phyloP scores from a whole-genome alignment of 2,329 filamentous ascomycete species.

The Alternaria incomplexa region DNA sequence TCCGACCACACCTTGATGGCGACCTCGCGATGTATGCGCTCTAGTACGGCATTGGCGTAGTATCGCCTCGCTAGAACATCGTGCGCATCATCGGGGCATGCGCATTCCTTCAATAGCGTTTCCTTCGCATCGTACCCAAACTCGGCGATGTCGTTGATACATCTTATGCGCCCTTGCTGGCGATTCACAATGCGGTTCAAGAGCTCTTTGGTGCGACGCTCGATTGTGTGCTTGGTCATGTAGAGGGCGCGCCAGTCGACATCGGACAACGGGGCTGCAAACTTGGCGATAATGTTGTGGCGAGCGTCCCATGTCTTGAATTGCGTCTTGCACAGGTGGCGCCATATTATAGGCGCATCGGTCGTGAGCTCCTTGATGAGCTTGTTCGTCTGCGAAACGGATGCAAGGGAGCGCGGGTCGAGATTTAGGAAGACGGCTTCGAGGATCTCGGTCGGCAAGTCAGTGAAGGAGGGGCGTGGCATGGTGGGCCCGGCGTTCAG shows the following conservation, averaged over 20 bases:
- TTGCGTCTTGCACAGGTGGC: slow-evolving; percentile 69
- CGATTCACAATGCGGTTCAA: slow-evolving; percentile 74
- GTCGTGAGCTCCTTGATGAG: slow-evolving; percentile 70
- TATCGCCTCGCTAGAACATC: slow-evolving; percentile 82
- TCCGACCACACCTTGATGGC: slow-evolving; percentile 79
- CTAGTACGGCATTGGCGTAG: slow-evolving; percentile 75
- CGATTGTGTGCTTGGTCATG: slow-evolving; percentile 43
- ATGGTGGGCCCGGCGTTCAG: neutral
- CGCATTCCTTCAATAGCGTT: slow-evolving; percentile 71
- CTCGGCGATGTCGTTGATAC: slow-evolving; percentile 72
- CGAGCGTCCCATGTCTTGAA: slow-evolving; percentile 77
- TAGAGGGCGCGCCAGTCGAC: slow-evolving; percentile 73
- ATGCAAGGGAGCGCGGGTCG: slow-evolving; percentile 57
- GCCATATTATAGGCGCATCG: slow-evolving; percentile 80
- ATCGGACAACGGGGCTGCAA: slow-evolving; percentile 56
- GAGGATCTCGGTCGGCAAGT: slow-evolving; percentile 83
- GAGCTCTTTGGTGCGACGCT: slow-evolving; percentile 39
- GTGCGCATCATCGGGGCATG: slow-evolving; percentile 63
- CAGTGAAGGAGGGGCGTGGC: slow-evolving; percentile 29
- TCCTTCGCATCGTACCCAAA: slow-evolving; percentile 91
- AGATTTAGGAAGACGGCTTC: slow-evolving; percentile 75
- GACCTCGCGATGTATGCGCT: slow-evolving; percentile 79
- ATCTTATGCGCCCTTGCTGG: slow-evolving; percentile 71
- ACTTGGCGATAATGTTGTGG: slow-evolving; percentile 42
- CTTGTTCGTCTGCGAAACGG: slow-evolving; percentile 65